A percentile compares a stretch with the other conserved stretches of the same genome.
These are phyloP conservation scores for Lactarius pseudohatsudake DNA, from an alignment of 768 basidiomycete species.

Conservation along the genomic window DNA sequence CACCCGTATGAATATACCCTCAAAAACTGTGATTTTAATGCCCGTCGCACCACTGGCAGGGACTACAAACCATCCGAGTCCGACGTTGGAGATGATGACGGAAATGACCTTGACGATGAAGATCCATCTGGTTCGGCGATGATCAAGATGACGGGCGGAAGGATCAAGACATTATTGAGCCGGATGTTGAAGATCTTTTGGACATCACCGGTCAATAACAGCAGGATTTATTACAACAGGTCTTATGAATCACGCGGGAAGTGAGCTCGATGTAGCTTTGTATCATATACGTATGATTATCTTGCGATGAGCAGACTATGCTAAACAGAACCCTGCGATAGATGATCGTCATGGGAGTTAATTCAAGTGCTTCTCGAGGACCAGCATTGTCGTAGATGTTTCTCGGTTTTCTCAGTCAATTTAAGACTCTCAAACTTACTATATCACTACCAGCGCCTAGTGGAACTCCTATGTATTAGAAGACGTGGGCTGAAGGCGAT, in stretches of 20 bases:
- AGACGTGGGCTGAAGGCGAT: conserved; percentile 53
- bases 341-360: conserved; percentile 1
- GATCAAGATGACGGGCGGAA: conserved; percentile 85
- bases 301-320: conserved; percentile 17
- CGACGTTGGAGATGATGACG: conserved; percentile 67
- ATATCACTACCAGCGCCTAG: conserved; percentile 63
- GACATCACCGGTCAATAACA: conserved; percentile 73
- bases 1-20: conserved; percentile 5
- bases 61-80: conserved; percentile 78
- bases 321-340: conserved; percentile 17
- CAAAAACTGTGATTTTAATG: background rate
- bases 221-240: conserved; percentile 56
- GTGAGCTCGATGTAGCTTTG: conserved; percentile 14
- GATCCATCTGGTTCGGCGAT: conserved; percentile 83
- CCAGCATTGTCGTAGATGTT: conserved; percentile 54
- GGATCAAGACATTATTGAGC: conserved; percentile 74
- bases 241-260: conserved; percentile 62
- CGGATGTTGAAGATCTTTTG: conserved; percentile 67
- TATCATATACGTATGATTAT: conserved; percentile 22
- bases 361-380: conserved; percentile 52
- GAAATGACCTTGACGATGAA: conserved; percentile 54
- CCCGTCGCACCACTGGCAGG: conserved; percentile 41
- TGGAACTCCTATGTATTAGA: conserved; percentile 74
- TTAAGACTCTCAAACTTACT: conserved; percentile 72
- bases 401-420: conserved; percentile 41